Percentiles rank a stretch among this genome's conserved stretches.
phyloP scores from a whole-genome alignment of 2,329 filamentous ascomycete species.

The Blumeriella jaapii region DNA sequence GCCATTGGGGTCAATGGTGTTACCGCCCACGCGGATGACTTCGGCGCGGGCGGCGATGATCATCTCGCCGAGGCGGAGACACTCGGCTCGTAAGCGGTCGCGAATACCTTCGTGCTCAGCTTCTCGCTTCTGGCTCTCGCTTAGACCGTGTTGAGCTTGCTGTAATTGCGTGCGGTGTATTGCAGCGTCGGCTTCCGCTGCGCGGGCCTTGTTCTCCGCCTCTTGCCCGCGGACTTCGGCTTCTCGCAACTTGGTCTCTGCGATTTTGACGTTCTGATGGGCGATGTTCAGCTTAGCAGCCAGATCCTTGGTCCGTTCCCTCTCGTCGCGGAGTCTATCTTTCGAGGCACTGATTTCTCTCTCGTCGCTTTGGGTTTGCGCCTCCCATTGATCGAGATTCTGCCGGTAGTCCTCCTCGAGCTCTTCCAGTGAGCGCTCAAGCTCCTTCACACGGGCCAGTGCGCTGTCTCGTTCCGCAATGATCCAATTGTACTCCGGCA shows the following conservation, averaged over 20 bases:
- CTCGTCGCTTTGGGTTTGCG: constrained; percentile 2
- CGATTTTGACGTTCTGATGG: background rate
- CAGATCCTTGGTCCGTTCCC: background rate
- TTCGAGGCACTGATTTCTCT: background rate
- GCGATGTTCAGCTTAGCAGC: background rate
- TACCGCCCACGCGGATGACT: background rate
- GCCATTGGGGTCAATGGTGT: background rate
- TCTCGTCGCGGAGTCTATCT: background rate
- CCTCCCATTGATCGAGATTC: constrained; percentile 4
- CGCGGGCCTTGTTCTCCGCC: background rate
- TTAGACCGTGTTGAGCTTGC: background rate
- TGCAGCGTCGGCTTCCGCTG: background rate
- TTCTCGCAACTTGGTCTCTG: background rate
- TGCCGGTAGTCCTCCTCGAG: constrained; percentile 3
- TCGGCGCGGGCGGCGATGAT: background rate
- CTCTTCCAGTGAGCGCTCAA: constrained; percentile 1
- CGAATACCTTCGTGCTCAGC: background rate
- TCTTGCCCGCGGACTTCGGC: background rate
- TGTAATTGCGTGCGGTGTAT: background rate
- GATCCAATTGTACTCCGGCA: background rate
- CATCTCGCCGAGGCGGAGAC: background rate
- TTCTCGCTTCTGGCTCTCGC: background rate
- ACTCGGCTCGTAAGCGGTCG: background rate
- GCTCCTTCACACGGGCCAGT: background rate
- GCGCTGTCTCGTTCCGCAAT: constrained; percentile 2